Conservation (phyloP, 306 rosid genomes). For the Sindora glabra region DNA sequence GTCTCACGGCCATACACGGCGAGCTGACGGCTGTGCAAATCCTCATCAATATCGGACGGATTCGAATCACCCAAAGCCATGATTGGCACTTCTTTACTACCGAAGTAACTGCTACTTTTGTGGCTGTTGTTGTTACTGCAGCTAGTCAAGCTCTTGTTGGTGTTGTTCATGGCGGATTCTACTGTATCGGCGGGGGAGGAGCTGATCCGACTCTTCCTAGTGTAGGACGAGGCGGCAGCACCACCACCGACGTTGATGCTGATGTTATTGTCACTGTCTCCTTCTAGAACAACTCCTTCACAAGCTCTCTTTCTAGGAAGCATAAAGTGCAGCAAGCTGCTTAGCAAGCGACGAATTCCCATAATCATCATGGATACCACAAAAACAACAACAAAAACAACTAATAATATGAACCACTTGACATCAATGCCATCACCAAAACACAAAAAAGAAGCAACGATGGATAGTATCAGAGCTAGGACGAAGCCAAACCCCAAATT, state of each 20-base stretch:
- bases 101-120: conserved; percentile 23
- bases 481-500: conserved; percentile 45
- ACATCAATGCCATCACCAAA: neutral
- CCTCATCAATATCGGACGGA: conserved; percentile 72
- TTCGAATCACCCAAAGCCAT: conserved; percentile 64
- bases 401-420: conserved; percentile 10
- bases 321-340: conserved; percentile 85
- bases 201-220: conserved; percentile 60
- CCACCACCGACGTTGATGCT: conserved; percentile 12
- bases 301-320: conserved; percentile 88
- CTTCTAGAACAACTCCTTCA: conserved; percentile 66
- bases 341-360: conserved; percentile 29
- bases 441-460: conserved; percentile 21
- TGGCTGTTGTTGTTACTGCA: conserved; percentile 1
- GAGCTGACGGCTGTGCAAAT: conserved; percentile 93
- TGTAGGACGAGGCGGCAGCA: no score
- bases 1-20: conserved; percentile 97
- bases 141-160: conserved; percentile 15
- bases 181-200: conserved; percentile 24
- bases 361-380: conserved; percentile 26
- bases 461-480: conserved; percentile 16
- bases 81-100: conserved; percentile 20
- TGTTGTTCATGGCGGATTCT: conserved; percentile 41
- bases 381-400: conserved; percentile 17
- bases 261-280: conserved; percentile 21